These are phyloP conservation scores for Avena insularis DNA, from an alignment of 176 grass and related monocot species.

Conservation along the genomic window DNA sequence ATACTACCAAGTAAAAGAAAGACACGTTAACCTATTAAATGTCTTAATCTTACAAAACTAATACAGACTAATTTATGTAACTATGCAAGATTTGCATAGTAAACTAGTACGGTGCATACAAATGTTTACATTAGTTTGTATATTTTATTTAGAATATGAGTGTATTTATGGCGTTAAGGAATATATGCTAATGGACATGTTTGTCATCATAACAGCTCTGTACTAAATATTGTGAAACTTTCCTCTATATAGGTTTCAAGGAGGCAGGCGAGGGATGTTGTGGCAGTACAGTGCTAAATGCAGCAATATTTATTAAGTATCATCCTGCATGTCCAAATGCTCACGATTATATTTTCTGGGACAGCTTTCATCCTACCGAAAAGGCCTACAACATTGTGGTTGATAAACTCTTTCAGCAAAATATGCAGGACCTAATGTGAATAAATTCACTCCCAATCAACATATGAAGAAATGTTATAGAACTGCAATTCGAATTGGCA, in stretches of 20 bases:
- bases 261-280: slow-evolving; percentile 27
- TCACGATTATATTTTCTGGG: slow-evolving; percentile 60
- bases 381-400: slow-evolving; percentile 54
- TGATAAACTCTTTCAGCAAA: slow-evolving; percentile 47
- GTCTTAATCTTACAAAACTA: background rate
- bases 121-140: background rate
- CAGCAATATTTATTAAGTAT: slow-evolving; percentile 48
- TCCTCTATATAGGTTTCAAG: slow-evolving; percentile 44
- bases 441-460: background rate
- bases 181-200: background rate
- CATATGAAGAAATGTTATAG: background rate
- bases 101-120: background rate
- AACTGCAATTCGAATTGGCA: background rate
- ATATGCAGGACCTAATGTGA: slow-evolving; percentile 27
- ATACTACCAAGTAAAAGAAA: background rate
- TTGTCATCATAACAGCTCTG: background rate
- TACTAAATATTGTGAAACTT: background rate
- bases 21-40: background rate
- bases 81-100: background rate
- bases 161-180: background rate
- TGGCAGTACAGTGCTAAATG: slow-evolving; percentile 19
- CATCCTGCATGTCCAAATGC: slow-evolving; percentile 40
- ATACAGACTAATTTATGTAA: background rate
- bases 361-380: slow-evolving; percentile 53
- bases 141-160: background rate